Evolutionary conservation across 2,329 filamentous ascomycete species (phyloP).

Genomic region (Biscogniauxia sp.): DNA sequence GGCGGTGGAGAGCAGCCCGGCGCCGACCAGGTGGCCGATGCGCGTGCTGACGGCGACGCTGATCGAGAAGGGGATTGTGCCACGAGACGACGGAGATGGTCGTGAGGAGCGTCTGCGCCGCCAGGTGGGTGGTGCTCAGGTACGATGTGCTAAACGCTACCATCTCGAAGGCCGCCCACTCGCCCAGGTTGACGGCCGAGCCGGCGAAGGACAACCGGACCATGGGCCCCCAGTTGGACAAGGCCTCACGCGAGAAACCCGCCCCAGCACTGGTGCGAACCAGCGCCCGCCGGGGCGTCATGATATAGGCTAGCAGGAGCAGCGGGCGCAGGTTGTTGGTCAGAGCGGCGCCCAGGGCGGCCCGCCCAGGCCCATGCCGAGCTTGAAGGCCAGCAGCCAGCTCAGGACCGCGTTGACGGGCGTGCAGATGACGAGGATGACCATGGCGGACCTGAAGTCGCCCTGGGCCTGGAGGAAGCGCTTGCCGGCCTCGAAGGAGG

Average conservation of each 20-base stretch:
- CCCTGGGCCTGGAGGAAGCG: constrained; percentile 55
- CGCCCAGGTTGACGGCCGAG: constrained; percentile 38
- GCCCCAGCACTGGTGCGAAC: constrained; percentile 43
- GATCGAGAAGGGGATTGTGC: constrained; percentile 43
- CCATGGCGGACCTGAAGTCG: constrained; percentile 48
- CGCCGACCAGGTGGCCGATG: constrained; percentile 42
- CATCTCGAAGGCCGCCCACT: constrained; percentile 44
- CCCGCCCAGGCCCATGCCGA: constrained; percentile 49
- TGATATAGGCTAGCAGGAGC: constrained; percentile 45
- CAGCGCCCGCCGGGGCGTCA: constrained; percentile 39
- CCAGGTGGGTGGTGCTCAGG: constrained; percentile 41
- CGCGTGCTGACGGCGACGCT: constrained; percentile 42
- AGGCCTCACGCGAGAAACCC: constrained; percentile 37
- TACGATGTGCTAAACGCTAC: constrained; percentile 45
- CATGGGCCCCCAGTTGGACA: constrained; percentile 41
- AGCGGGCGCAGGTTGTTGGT: constrained; percentile 48
- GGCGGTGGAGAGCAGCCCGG: constrained; percentile 32
- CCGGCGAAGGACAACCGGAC: constrained; percentile 39
- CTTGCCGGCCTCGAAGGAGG: constrained; percentile 52
- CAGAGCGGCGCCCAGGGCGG: constrained; percentile 48
- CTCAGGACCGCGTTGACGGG: constrained; percentile 48
- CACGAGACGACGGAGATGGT: constrained; percentile 41
- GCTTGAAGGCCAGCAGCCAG: constrained; percentile 44
- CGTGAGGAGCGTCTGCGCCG: constrained; percentile 41
- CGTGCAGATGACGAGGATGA: constrained; percentile 44